Evolutionary conservation across 208 protist genomes (phyloP), one percentile per base, ranked within the genome.

Genomic region (Herpetomonas tarakana): DNA sequence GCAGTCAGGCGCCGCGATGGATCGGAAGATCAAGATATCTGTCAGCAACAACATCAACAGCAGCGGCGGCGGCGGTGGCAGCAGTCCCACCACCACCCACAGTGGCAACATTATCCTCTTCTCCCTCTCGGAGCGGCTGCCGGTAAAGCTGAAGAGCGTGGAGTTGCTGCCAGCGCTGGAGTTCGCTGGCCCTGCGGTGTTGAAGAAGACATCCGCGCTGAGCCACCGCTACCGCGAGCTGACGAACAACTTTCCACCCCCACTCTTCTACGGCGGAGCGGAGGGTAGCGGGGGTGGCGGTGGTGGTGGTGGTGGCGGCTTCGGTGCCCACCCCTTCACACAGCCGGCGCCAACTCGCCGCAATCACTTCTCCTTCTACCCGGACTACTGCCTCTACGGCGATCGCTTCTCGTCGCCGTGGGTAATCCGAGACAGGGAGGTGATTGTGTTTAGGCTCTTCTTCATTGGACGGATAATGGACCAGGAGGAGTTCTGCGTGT

Each of bases 161-260:
- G 82, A 93, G 63, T 54, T 90, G 26, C 57, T 89, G n/a, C 65
- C 76, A 6, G 83, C 81, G 3, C 66, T 93, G 30, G 78, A 90
- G 61, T 93, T 85, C 76, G 83, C 70, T 18, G 83, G 83, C 1
- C 69, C 78, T 7, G 29, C 39, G 19, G 68, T 79, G 21, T 64
- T 90, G 26, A 93, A 89, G 63, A 86, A 86, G 55, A 18, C 88
- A 2, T 87, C 77, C 70, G 61, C 62, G 21, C 81, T 93, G 18
- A 91, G 53, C 65, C 63, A 64, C 0, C 72, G 71, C 46, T 88
- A 85, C 47, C 77, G 87, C 28, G 69, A 78, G 55, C 49, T 91
- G 21, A 46, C 88, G 12, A 91, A 87, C 61, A 71, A 87, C 67
- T 52, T 93, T 55, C 81, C 83, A 14, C 83, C 87, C 11, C 57